Evolutionary conservation across 306 rosid species (phyloP).

Genomic region (Adenanthera pavonina): DNA sequence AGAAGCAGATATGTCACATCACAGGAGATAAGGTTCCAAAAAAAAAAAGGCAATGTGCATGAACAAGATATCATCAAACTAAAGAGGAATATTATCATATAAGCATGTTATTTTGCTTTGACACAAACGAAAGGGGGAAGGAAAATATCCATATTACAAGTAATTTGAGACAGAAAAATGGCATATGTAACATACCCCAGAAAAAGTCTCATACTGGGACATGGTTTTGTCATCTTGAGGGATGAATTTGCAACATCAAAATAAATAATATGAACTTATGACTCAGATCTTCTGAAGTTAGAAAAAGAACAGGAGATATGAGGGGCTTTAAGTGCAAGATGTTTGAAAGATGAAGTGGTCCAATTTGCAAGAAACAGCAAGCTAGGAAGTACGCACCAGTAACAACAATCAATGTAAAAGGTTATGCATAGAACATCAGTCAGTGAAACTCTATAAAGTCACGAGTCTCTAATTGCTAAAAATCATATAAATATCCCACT

Average conservation of each 20-base stretch:
- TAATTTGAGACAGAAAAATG: constrained; percentile 20
- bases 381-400: constrained; percentile 7
- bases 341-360: constrained; percentile 6
- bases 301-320: constrained; percentile 13
- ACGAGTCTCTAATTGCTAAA: constrained; percentile 27
- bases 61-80: constrained; percentile 19
- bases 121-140: not conserved
- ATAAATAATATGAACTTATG: constrained; percentile 21
- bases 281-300: constrained; percentile 28
- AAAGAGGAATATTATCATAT: constrained; percentile 1
- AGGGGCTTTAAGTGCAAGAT: constrained; percentile 16
- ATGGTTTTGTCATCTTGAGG: not conserved
- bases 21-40: too few relatives aligned
- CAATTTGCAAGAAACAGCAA: constrained; percentile 35
- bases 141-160: not conserved
- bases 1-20: too few relatives aligned
- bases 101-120: constrained; percentile 2
- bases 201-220: not conserved
- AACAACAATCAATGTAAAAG: constrained; percentile 20
- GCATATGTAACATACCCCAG: not conserved
- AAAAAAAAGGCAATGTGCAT: not conserved
- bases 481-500: constrained; percentile 4
- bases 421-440: constrained; percentile 1
- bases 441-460: constrained; percentile 11
- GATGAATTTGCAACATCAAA: constrained; percentile 28